Evolutionary conservation across 352 stramenopile genomes (phyloP), one percentile per base, ranked within the genome.

Genomic region (Globisporangium orthogonon): DNA sequence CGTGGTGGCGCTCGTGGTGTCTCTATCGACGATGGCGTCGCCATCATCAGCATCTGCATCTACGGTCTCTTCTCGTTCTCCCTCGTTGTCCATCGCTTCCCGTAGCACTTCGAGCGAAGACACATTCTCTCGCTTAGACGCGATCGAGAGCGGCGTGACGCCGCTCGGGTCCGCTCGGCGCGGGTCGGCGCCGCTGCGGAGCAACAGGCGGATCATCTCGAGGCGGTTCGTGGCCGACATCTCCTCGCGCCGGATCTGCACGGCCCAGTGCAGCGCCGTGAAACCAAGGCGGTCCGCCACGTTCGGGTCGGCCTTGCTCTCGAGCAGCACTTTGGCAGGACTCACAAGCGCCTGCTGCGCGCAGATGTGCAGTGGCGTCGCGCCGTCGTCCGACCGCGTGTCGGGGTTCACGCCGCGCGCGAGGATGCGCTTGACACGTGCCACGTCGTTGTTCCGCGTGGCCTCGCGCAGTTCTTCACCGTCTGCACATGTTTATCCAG

Each of bases 201-300:
- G 55, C 29, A 94, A 52, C 58, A 89, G 60, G 7, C 78, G 73
- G 51, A 92, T 86, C 14, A 86, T 86, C 28, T 80, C 76, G n/a
- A 94, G 66, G 0, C 80, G 78, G 60, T 77, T 90, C 31, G 67
- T 50, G 3, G 71, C 40, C 15, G 76, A 90, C 14, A 78, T 56
- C 68, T 92, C 84, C 63, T 94, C 82, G 50, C 84, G 76, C 47
- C 82, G 78, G 62, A 92, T 73, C 55, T 92, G 82, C 4, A 94
- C 84, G 10, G 84, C 80, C 82, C 84, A 94, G 56, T 94, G 80
- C 40, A 92, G 54, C 9, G 84, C 82, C 11, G 82, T 87, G 46
- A 92, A 90, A 3, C 82, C 82, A 39, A 92, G 61, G 4, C 73
- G 64, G 62, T 91, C 80, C 4, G 49, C 48, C 15, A 77, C 54